Conservation (phyloP, 2,329 filamentous ascomycete genomes). For the Elsinoe australis region DNA sequence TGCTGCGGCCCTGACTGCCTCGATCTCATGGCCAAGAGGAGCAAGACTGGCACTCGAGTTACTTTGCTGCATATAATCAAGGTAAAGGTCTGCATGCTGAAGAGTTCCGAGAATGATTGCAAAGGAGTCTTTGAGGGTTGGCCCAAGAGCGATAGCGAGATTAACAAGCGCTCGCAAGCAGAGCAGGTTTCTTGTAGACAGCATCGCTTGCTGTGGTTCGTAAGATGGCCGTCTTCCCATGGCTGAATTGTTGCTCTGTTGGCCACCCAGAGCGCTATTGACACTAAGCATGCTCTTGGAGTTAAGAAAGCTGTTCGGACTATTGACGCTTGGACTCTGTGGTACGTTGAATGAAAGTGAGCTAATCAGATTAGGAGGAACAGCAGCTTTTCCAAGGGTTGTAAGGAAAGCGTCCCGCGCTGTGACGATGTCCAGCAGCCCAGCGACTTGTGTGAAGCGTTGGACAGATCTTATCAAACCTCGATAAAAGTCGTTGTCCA, state of each 20-base stretch:
- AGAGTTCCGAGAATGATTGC: slow-evolving; percentile 85
- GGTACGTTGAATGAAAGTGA: slow-evolving; percentile 28
- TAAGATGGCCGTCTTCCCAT: slow-evolving; percentile 56
- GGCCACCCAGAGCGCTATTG: slow-evolving; percentile 58
- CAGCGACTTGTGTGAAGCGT: slow-evolving; percentile 89
- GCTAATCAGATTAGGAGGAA: slow-evolving; percentile 63
- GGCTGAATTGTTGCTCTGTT: slow-evolving; percentile 40
- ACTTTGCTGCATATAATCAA: slow-evolving; percentile 42
- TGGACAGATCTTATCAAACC: slow-evolving; percentile 87
- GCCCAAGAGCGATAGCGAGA: slow-evolving; percentile 85
- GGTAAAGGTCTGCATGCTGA: slow-evolving; percentile 83
- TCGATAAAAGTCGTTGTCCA: slow-evolving; percentile 93
- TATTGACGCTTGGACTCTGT: slow-evolving; percentile 39
- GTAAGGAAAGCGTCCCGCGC: slow-evolving; percentile 92
- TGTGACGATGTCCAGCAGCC: slow-evolving; percentile 72
- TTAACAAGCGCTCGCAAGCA: slow-evolving; percentile 91
- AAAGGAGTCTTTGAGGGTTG: slow-evolving; percentile 79
- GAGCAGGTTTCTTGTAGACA: slow-evolving; percentile 83
- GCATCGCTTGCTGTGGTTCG: slow-evolving; percentile 45
- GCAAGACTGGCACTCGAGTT: slow-evolving; percentile 22
- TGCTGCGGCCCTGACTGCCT: slow-evolving; percentile 81
- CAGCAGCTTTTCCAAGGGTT: slow-evolving; percentile 84
- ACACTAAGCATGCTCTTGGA: slow-evolving; percentile 66
- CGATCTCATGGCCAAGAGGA: slow-evolving; percentile 63
- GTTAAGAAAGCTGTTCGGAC: slow-evolving; percentile 57